phyloP scores from a whole-genome alignment of 176 grass and related monocot genomes.

The Melocanna baccifera region DNA sequence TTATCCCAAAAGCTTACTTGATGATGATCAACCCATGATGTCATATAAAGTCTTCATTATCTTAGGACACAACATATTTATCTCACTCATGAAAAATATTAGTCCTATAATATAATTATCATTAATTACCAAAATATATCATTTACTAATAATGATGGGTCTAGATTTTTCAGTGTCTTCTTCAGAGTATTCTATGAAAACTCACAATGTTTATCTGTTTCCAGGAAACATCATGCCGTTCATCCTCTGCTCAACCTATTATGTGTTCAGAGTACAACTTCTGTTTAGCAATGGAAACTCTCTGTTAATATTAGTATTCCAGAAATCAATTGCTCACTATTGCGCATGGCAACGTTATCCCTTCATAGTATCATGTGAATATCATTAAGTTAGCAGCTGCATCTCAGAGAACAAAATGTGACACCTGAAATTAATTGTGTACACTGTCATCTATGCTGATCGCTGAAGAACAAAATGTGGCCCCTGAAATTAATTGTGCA shows the following conservation, averaged over 20 bases:
- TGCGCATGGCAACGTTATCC: background rate
- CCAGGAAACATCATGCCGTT: background rate
- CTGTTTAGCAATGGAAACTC: background rate
- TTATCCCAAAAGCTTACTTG: no score
- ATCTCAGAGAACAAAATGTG: background rate
- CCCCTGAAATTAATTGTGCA: slow-evolving; percentile 9
- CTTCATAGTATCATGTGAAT: background rate
- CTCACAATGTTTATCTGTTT: background rate
- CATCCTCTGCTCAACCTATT: background rate
- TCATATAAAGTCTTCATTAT: no score
- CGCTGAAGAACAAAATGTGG: slow-evolving; percentile 1
- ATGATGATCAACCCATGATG: no score
- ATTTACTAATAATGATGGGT: no score
- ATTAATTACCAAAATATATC: no score
- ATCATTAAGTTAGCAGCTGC: background rate
- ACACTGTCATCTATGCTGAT: background rate
- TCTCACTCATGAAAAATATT: no score
- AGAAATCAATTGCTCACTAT: background rate
- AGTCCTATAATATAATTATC: no score
- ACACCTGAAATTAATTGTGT: slow-evolving; percentile 14
- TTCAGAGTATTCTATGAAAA: background rate
- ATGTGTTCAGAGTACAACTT: background rate
- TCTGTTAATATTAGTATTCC: background rate
- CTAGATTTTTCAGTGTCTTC: background rate
- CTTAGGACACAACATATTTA: no score